These are phyloP conservation scores for Russula earlei DNA, from an alignment of 768 basidiomycete species.

Conservation along the genomic window DNA sequence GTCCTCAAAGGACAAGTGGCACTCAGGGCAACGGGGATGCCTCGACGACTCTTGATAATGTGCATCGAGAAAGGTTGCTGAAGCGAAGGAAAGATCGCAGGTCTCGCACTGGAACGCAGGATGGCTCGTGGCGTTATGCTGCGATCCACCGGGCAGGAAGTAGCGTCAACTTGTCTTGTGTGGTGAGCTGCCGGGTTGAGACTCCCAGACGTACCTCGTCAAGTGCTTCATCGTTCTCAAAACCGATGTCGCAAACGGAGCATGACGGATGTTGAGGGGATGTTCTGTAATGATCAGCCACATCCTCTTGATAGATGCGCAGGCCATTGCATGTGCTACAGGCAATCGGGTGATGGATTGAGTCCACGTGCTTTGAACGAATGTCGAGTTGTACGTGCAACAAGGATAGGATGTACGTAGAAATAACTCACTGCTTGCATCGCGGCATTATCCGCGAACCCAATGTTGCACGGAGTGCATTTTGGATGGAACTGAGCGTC, in stretches of 20 bases:
- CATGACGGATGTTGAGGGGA: constrained; percentile 13
- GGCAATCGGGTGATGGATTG: constrained; percentile 5
- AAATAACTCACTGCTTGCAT: constrained; percentile 29
- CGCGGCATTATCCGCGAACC: constrained; percentile 31
- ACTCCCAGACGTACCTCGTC: constrained; percentile 6
- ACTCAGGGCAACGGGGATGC: constrained; percentile 39
- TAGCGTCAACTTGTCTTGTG: background rate
- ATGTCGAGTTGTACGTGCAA: background rate
- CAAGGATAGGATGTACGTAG: background rate
- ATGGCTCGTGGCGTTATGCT: constrained; percentile 12
- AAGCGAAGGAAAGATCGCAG: constrained; percentile 12
- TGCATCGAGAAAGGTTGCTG: constrained; percentile 5
- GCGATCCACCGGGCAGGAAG: background rate
- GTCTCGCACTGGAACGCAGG: constrained; percentile 9
- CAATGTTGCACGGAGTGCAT: constrained; percentile 34
- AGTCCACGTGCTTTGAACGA: constrained; percentile 26
- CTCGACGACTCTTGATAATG: constrained; percentile 27
- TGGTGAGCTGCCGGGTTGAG: background rate
- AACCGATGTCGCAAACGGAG: constrained; percentile 13
- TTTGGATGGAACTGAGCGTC: constrained; percentile 39
- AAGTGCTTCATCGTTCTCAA: constrained; percentile 11
- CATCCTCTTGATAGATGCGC: constrained; percentile 14
- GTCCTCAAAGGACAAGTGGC: constrained; percentile 35
- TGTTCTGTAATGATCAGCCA: constrained; percentile 12
- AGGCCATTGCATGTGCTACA: constrained; percentile 14